phyloP scores from a whole-genome alignment of 148 eudicot species.

The Limonium bicolor region DNA sequence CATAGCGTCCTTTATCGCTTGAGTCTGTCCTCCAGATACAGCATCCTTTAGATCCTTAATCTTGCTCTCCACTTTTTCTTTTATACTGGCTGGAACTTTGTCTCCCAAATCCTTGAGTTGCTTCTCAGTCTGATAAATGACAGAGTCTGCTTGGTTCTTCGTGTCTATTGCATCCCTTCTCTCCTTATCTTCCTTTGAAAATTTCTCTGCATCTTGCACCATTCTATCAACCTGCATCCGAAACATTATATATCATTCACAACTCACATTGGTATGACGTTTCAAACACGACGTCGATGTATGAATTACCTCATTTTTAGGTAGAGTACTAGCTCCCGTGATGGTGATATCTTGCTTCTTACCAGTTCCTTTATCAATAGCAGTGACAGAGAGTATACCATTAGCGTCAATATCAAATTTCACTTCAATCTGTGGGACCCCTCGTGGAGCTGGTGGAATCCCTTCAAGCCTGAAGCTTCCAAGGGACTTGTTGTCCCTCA shows the following conservation, averaged over 20 bases:
- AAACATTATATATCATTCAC: neutral
- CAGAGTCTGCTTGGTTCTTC: conserved; percentile 57
- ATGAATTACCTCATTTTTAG: conserved; percentile 55
- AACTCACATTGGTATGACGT: too few species aligned
- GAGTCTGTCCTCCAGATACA: conserved; percentile 36
- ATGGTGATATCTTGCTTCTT: conserved; percentile 95
- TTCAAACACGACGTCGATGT: neutral
- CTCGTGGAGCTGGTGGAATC: conserved; percentile 87
- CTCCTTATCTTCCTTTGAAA: conserved; percentile 50
- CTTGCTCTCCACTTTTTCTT: conserved; percentile 50
- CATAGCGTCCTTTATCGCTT: conserved; percentile 48
- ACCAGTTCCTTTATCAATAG: conserved; percentile 82
- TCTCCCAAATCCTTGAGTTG: conserved; percentile 54
- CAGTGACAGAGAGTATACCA: conserved; percentile 83
- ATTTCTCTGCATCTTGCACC: conserved; percentile 55
- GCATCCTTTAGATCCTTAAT: conserved; percentile 48
- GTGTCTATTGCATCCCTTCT: conserved; percentile 70
- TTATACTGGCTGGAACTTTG: conserved; percentile 43
- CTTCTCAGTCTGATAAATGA: conserved; percentile 54
- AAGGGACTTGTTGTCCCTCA: conserved; percentile 85
- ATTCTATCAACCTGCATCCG: conserved; percentile 40
- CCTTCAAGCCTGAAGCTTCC: conserved; percentile 96
- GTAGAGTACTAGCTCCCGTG: conserved; percentile 93
- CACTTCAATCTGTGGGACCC: conserved; percentile 93
- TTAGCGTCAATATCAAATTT: conserved; percentile 90